Conservation (phyloP, 495 filamentous ascomycete species). For the Arthonia radiata region DNA sequence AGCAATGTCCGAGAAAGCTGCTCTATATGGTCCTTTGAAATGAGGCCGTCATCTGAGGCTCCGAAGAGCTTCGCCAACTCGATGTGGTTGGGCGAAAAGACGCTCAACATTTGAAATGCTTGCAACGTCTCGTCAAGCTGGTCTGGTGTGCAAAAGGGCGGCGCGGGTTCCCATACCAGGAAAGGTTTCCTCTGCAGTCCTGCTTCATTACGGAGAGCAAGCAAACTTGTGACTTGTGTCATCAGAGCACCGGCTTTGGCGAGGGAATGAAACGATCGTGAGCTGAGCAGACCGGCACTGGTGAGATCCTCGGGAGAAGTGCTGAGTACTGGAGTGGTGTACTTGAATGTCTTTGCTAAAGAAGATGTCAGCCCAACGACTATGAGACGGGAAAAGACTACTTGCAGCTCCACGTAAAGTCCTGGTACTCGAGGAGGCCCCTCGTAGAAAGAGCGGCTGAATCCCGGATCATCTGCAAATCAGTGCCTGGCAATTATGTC, state of each 20-base stretch:
- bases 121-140: slow-evolving; percentile 9
- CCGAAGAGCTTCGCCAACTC: slow-evolving; percentile 11
- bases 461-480: too few relatives aligned
- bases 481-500: too few relatives aligned
- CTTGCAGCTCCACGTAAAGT: too few relatives aligned
- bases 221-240: slow-evolving; percentile 2
- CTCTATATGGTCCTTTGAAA: slow-evolving; percentile 9
- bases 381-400: slow-evolving; percentile 3
- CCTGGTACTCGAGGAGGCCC: slow-evolving; percentile 7
- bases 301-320: slow-evolving; percentile 3
- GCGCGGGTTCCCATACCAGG: slow-evolving; percentile 17
- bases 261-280: slow-evolving; percentile 5
- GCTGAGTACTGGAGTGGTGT: slow-evolving; percentile 2
- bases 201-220: slow-evolving; percentile 2
- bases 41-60: slow-evolving; percentile 1
- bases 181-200: slow-evolving; percentile 7
- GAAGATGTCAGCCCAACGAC: too few relatives aligned
- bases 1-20: slow-evolving; percentile 7
- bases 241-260: slow-evolving; percentile 3
- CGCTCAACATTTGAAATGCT: slow-evolving; percentile 9
- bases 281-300: too few relatives aligned
- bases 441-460: too few relatives aligned
- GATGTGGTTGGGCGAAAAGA: slow-evolving; percentile 18
- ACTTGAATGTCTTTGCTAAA: too few relatives aligned
- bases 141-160: slow-evolving; percentile 9